Conservation (phyloP, 2,329 filamentous ascomycete species). For the Stagonosporopsis chrysanthemi region DNA sequence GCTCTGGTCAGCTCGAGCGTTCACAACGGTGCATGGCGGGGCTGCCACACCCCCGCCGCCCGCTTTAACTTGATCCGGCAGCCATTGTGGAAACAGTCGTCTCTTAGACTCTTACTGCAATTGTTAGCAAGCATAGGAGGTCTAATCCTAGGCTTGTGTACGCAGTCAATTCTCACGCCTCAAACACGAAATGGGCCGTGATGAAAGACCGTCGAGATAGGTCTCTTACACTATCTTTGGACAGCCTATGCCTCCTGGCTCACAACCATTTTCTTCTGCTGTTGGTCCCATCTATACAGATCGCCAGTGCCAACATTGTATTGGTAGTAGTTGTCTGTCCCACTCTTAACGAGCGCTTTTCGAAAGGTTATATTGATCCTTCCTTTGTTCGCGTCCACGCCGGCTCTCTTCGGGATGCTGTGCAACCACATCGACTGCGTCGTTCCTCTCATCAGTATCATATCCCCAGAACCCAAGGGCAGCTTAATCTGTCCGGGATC, state of each 20-base stretch:
- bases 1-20: background rate
- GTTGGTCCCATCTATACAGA: conserved; percentile 72
- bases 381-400: conserved; percentile 66
- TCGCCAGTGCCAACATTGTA: conserved; percentile 79
- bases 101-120: no score
- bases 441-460: conserved; percentile 77
- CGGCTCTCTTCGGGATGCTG: conserved; percentile 76
- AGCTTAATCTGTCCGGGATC: conserved; percentile 59
- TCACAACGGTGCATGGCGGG: conserved; percentile 2
- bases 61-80: conserved; percentile 5
- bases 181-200: no score
- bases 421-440: conserved; percentile 80
- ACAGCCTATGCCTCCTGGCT: conserved; percentile 36
- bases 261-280: conserved; percentile 59
- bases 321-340: conserved; percentile 83
- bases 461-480: conserved; percentile 71
- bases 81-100: background rate
- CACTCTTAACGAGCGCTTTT: conserved; percentile 71
- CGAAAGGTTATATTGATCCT: conserved; percentile 80
- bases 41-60: conserved; percentile 7
- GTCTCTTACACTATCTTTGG: background rate
- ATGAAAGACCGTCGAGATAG: background rate
- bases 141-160: no score
- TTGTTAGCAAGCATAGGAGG: no score
- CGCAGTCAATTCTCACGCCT: no score